Conservation (phyloP, 371 early-diverging fungal species). For the Apophysomyces ossiformis region DNA sequence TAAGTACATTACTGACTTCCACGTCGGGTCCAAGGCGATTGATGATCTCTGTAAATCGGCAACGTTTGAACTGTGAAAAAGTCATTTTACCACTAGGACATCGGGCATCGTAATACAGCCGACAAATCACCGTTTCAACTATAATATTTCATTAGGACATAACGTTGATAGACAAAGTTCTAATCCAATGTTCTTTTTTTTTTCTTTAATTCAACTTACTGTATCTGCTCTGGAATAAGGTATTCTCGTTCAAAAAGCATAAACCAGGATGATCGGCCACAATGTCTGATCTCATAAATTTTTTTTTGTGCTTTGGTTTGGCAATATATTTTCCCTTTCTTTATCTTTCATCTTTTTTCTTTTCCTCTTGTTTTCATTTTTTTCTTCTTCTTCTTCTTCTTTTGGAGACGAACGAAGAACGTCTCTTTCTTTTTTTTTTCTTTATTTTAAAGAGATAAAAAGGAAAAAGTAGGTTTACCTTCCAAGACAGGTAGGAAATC, state of each 20-base stretch:
- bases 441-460: no score
- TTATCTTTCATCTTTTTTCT: no score
- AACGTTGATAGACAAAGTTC: no score
- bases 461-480: conserved; percentile 21
- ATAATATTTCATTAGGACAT: neutral
- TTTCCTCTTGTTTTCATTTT: no score
- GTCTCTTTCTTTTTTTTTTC: no score
- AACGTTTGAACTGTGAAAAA: conserved; percentile 69
- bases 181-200: no score
- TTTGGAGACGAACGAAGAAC: no score
- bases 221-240: conserved; percentile 83
- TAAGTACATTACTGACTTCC: conserved; percentile 73
- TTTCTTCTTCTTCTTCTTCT: no score
- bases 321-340: conserved; percentile 56
- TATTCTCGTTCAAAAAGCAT: conserved; percentile 75
- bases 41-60: conserved; percentile 62
- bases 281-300: conserved; percentile 45
- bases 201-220: conserved; percentile 43
- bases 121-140: conserved; percentile 81
- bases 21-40: conserved; percentile 66
- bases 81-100: conserved; percentile 74
- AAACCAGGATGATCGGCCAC: conserved; percentile 84
- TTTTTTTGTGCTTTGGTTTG: no score
- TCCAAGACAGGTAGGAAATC: conserved; percentile 50
- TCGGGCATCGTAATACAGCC: conserved; percentile 79